Evolutionary conservation across 805 yeast species (phyloP).

Genomic region (Candida verbasci): DNA sequence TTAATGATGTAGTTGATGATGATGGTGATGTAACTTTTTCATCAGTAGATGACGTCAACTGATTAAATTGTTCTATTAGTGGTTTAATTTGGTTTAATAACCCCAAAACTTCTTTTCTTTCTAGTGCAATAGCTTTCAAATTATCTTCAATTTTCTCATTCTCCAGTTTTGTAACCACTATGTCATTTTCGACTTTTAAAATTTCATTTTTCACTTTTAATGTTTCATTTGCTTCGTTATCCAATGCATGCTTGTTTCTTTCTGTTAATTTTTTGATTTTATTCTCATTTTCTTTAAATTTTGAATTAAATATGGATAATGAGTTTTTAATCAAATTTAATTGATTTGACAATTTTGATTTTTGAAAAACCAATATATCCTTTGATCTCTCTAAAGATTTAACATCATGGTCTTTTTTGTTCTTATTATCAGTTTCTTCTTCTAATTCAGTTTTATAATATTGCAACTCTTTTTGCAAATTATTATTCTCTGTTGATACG

Average conservation of each 20-base stretch:
- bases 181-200: conserved; percentile 10
- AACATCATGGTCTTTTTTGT: conserved; percentile 26
- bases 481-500: conserved; percentile 11
- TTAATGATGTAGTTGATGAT: background rate
- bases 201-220: conserved; percentile 16
- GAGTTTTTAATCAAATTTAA: conserved; percentile 17
- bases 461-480: conserved; percentile 23
- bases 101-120: conserved; percentile 18
- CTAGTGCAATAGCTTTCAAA: conserved; percentile 16
- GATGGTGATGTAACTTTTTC: conserved; percentile 1
- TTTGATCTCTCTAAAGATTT: conserved; percentile 27
- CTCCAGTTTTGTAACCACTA: conserved; percentile 15
- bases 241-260: conserved; percentile 18
- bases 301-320: conserved; percentile 16
- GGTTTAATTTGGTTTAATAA: conserved; percentile 19
- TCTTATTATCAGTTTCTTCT: conserved; percentile 27
- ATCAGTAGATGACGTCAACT: conserved; percentile 4
- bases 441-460: conserved; percentile 34
- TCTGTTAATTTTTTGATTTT: conserved; percentile 19
- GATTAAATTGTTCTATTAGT: conserved; percentile 19
- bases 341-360: conserved; percentile 24
- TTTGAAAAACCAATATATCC: conserved; percentile 29
- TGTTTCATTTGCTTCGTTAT: conserved; percentile 20
- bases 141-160: conserved; percentile 24
- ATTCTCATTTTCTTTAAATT: conserved; percentile 14